Conservation (phyloP, 768 basidiomycete genomes). For the Suillus paluster region DNA sequence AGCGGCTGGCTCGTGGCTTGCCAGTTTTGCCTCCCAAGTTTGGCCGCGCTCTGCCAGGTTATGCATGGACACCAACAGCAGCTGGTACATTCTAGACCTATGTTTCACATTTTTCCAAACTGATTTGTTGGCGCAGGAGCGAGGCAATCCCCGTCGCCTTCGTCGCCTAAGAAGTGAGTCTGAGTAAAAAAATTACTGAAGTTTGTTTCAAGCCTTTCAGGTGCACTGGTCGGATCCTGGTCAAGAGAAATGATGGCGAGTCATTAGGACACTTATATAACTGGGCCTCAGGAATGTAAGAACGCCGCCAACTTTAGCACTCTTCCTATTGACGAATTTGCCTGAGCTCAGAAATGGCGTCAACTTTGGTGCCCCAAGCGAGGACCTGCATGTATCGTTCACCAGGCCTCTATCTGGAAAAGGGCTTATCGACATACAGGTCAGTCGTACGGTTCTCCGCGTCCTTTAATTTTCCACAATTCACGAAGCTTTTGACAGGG, state of each 20-base stretch:
- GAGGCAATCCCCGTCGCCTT: background rate
- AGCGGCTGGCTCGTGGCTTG: constrained; percentile 51
- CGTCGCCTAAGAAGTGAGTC: constrained; percentile 25
- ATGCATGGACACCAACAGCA: constrained; percentile 27
- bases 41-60: constrained; percentile 35
- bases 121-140: constrained; percentile 2
- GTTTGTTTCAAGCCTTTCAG: constrained; percentile 6
- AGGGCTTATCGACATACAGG: constrained; percentile 38
- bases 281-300: constrained; percentile 31
- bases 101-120: background rate
- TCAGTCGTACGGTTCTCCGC: constrained; percentile 34
- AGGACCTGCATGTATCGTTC: constrained; percentile 40
- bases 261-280: constrained; percentile 41
- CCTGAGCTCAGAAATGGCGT: constrained; percentile 37
- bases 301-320: background rate
- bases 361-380: constrained; percentile 33
- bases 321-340: background rate
- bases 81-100: constrained; percentile 18
- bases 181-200: background rate
- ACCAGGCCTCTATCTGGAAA: constrained; percentile 26
- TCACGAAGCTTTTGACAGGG: constrained; percentile 28
- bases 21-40: constrained; percentile 42
- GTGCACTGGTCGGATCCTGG: constrained; percentile 43
- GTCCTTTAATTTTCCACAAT: background rate
- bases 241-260: constrained; percentile 35